Percentiles rank a stretch among this genome's conserved stretches.
Conservation (phyloP, 352 stramenopile genomes). For the Phytophthora kernoviae region DNA sequence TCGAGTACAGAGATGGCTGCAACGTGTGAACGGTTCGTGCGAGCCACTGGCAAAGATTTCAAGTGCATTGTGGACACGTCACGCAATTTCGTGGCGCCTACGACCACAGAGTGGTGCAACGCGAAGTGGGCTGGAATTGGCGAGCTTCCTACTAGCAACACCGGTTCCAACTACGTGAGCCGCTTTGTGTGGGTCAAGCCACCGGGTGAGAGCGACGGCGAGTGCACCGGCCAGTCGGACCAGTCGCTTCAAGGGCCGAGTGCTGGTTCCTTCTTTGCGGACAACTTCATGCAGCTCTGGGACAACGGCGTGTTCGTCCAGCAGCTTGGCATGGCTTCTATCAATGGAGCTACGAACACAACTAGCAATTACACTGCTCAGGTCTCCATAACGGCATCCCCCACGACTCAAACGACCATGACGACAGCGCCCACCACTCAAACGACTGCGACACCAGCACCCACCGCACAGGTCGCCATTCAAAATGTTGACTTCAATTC, state of each 20-base stretch:
- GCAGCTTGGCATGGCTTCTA: slow-evolving; percentile 4
- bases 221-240: slow-evolving; percentile 28
- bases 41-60: background rate
- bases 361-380: slow-evolving; percentile 10
- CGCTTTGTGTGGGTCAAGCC: slow-evolving; percentile 62
- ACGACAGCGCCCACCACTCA: background rate
- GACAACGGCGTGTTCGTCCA: slow-evolving; percentile 56
- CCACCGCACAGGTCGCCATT: background rate
- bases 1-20: background rate
- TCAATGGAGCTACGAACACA: slow-evolving; percentile 10
- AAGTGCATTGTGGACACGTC: slow-evolving; percentile 1
- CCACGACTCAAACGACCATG: background rate
- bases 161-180: slow-evolving; percentile 40
- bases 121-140: slow-evolving; percentile 36
- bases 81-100: background rate
- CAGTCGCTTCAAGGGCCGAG: slow-evolving; percentile 22
- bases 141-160: slow-evolving; percentile 34
- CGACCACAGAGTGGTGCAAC: background rate
- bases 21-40: background rate
- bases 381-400: background rate
- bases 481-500: no score
- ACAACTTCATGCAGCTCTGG: slow-evolving; percentile 51
- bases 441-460: background rate
- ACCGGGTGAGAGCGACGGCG: slow-evolving; percentile 49
- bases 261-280: slow-evolving; percentile 48